Conservation (phyloP, 2,329 filamentous ascomycete genomes). For the Epichloe aotearoae region DNA sequence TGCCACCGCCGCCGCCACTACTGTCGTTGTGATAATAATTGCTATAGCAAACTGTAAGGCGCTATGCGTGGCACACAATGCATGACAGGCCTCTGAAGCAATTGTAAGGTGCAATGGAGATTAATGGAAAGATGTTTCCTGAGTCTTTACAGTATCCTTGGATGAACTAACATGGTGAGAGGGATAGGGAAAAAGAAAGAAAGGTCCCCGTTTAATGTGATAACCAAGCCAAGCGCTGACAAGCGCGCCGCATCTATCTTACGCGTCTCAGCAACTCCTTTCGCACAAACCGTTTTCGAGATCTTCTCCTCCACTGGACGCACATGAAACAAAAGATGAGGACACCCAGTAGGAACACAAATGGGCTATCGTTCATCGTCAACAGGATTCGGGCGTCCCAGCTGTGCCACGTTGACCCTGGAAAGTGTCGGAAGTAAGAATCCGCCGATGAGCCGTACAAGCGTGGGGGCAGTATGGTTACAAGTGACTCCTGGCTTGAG, state of each 20-base stretch:
- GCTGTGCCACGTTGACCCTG: conserved; percentile 1
- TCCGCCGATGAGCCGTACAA: not conserved
- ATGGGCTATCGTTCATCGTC: not conserved
- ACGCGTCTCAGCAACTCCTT: not conserved
- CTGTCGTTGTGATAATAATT: too few species aligned
- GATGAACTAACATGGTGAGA: too few species aligned
- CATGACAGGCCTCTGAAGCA: too few species aligned
- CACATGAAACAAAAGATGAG: not conserved
- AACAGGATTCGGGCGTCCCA: not conserved
- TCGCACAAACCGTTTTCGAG: not conserved
- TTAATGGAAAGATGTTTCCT: too few species aligned
- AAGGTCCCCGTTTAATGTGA: too few species aligned
- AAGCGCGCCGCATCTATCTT: not conserved
- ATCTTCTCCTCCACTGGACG: not conserved
- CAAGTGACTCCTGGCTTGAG: not conserved
- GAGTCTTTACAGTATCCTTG: too few species aligned
- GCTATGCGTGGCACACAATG: too few species aligned
- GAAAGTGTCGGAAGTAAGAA: conserved; percentile 1
- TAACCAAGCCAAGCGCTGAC: too few species aligned
- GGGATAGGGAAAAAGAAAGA: too few species aligned
- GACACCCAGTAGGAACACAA: not conserved
- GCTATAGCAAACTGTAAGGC: too few species aligned
- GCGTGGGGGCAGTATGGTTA: not conserved
- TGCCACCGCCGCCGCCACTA: too few species aligned
- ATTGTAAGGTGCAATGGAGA: too few species aligned